Base-by-base conservation (phyloP, 139 green algal species). In the Chlorella sorokiniana region DNA sequence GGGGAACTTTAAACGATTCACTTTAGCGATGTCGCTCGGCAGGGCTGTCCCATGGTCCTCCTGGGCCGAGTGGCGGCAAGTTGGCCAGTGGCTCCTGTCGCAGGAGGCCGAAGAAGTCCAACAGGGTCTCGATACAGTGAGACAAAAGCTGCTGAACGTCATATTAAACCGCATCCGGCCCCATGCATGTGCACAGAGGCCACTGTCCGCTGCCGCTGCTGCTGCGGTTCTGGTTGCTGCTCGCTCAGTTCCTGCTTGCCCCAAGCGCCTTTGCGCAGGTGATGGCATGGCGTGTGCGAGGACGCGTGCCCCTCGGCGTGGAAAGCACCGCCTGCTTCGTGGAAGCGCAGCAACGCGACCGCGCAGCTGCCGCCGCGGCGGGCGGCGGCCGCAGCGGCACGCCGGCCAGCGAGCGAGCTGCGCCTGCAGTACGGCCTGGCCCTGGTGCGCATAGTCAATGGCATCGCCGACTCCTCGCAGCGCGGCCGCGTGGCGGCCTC, bases 391-490 rank as follows among this genome's bases (percentile, higher is more conserved):
- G 40, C 38, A 62, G 41, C 48, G 18, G 0, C 33, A 22, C 1
- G 0, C 63, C 64, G 5, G 62, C 23, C 48, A 18, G 74, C 86
- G 10, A 68, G 54, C 35, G 41, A 81, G 37, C 79, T 92, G 61
- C 83, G 89, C 3, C 42, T 94, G 71, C 84, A 93, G 65, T 93
- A 93, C 64, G 70, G 79, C 35, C 86, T 91, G 81, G 72, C 85
- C 8, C 42, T 94, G 6, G 83, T 93, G 20, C 84, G 92, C 68
- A 77, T 97, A 68, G 92, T 97, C 33, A 97, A 97, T 68, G 94
- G 94, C 72, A 90, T 97, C 18, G 83, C 86, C 18, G 94, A 97
- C 81, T 91, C 90, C 11, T 79, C 86, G 31, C 94, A 97, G 86
- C 91, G 91, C 25, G 91, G 93, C 42, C 78, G 81, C 5, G 84